Evolutionary conservation across 2,329 filamentous ascomycete species (phyloP), one percentile per base, ranked within the genome.

Genomic region (Ophidiomyces ophidiicola): DNA sequence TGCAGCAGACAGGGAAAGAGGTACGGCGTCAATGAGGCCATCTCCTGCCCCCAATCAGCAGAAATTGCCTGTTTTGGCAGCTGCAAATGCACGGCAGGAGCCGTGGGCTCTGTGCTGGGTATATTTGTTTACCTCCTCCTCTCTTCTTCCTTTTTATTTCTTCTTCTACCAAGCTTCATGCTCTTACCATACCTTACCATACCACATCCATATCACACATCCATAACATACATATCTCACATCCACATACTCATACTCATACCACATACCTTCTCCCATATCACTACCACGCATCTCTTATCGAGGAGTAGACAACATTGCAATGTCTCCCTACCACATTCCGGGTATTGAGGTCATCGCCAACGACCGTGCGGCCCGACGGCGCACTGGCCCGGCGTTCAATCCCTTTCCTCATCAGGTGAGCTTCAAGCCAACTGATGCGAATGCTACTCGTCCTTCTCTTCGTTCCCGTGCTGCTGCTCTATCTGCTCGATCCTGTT

Each of bases 51-150:
- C 24, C 6, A 10, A 29, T 7, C 17, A 18, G 6, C 23, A 20
- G 26, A 25, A 39, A 40, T 40, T 48, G 24, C 46, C 44, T 33
- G 19, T 38, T 44, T 11, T 31, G 42, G 41, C 32, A 46, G 28
- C 40, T 25, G n/a, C 12, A 11, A 10, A 6, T 11, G 3, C 17
- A n/a, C 20, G 20, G 18, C 20, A 12, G 4, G 17, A 33, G 4
- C 35, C 35, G 19, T n/a, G 19, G n/a, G 17, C n/a, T 2, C 19
- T 3, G 19, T 18, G 12, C 21, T 37, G 36, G 24, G 20, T 41
- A 41, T 44, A 40, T 34, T 11, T 12, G 20, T 10, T 14, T 31
- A 17, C 24, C 32, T 31, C 19, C 42, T 32, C 32, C 20, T 20
- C 29, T n/a, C 19, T 31, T 33, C 10, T 14, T 31, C 29, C 38